A percentile compares a stretch with the other conserved stretches of the same genome.
Conservation (phyloP, 2,329 filamentous ascomycete genomes). For the Colletotrichum sp. region DNA sequence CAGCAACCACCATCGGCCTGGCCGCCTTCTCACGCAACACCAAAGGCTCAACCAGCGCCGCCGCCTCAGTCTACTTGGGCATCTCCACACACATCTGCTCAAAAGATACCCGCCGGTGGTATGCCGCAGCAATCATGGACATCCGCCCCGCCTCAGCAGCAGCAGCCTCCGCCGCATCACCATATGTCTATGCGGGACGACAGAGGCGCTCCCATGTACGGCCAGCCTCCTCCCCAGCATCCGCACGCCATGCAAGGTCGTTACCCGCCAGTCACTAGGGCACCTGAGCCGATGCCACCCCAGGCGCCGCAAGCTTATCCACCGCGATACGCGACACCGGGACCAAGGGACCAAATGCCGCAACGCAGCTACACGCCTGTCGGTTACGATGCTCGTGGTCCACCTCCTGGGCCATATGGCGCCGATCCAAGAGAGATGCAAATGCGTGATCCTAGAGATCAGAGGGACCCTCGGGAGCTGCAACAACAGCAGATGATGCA, state of each 20-base stretch:
- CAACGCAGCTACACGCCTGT: constrained; percentile 52
- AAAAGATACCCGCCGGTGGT: constrained; percentile 38
- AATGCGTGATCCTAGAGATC: constrained; percentile 40
- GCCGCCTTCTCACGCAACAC: constrained; percentile 38
- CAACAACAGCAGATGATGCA: constrained; percentile 35
- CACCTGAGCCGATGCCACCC: constrained; percentile 45
- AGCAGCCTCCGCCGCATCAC: constrained; percentile 22
- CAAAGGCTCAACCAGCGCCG: constrained; percentile 28
- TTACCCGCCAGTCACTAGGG: constrained; percentile 43
- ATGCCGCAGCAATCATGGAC: constrained; percentile 39
- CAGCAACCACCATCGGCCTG: constrained; percentile 34
- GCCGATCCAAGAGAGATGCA: constrained; percentile 39
- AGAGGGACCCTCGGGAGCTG: constrained; percentile 32
- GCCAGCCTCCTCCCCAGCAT: constrained; percentile 25
- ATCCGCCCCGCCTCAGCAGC: constrained; percentile 26
- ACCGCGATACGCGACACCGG: constrained; percentile 48
- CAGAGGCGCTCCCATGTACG: constrained; percentile 40
- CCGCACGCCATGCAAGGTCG: constrained; percentile 42
- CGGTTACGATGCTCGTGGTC: constrained; percentile 45
- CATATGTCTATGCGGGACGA: constrained; percentile 39
- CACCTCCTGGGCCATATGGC: constrained; percentile 39
- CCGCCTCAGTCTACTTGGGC: constrained; percentile 37
- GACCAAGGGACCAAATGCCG: constrained; percentile 46
- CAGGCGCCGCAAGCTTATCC: constrained; percentile 42
- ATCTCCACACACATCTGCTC: constrained; percentile 39